Base-by-base conservation (phyloP, 139 green algal genomes). In the Coelastrella sp. region DNA sequence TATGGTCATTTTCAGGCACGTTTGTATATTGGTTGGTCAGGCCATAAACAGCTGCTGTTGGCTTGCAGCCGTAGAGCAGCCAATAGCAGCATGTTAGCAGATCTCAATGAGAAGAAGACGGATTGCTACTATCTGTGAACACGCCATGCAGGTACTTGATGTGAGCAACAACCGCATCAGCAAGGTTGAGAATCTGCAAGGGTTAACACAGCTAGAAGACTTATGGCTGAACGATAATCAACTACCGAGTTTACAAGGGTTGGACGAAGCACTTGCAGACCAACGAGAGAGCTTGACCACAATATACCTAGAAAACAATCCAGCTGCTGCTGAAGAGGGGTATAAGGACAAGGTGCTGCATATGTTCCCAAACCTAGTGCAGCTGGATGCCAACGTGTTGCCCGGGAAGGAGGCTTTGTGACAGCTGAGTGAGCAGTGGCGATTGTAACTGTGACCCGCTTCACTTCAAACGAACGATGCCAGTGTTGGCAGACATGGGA, bases 211-310 rank as follows among this genome's bases (percentile, higher is more conserved):
- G 57, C 75, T 97, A 76, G 89, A 95, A 86, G 98, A 99, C 92
- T 92, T 99, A 11, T 99, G 98, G 98, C 91, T 98, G 17, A 99
- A 99, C 86, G 94, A 99, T 91, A 99, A 99, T 89, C 32, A 91
- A 66, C 92, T 99, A 10, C 91, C 95, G 0, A 81, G 68, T 22
- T 83, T 95, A 54, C 88, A 94, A 5, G 90, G 82, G 13, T 54
- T 99, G 17, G 94, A 95, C 19, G 83, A 73, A 14, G 93, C 84
- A 2, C 83, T 98, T 61, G 19, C 87, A 66, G 85, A 20, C 57
- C 80, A 83, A 59, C 57, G 86, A 8, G 65, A 78, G 32, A 96
- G 90, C 60, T 90, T 99, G 14, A 95, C 90, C 8, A 97, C 94
- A 23, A 73, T 99, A 10, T 99, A 99, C 92, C 89, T 99, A 13